A percentile compares a stretch with the other conserved stretches of the same genome.
These are phyloP conservation scores for Ricinus communis DNA, from an alignment of 345 rosid species.

Conservation along the genomic window DNA sequence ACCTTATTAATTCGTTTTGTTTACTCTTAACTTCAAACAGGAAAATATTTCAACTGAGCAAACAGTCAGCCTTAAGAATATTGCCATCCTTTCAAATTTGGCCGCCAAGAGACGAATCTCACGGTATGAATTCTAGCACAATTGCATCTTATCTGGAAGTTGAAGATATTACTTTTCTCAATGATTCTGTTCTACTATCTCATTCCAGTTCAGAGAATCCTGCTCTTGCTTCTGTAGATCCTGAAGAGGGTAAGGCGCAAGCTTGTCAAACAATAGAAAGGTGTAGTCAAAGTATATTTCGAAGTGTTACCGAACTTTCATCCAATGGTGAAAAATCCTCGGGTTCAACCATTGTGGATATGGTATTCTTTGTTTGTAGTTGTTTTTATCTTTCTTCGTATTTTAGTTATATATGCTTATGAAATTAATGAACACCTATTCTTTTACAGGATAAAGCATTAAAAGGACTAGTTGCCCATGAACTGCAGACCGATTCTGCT, in stretches of 20 bases:
- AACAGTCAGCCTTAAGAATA: constrained; percentile 41
- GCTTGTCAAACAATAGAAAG: constrained; percentile 45
- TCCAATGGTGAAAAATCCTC: constrained; percentile 53
- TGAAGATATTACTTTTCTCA: neutral
- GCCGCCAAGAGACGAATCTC: constrained; percentile 52
- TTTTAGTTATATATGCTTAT: constrained; percentile 7
- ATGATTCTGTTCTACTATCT: constrained; percentile 17
- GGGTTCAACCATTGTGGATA: constrained; percentile 53
- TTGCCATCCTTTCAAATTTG: constrained; percentile 51
- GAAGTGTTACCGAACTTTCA: constrained; percentile 82
- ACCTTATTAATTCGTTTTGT: constrained; percentile 15
- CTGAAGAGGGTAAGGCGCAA: constrained; percentile 36
- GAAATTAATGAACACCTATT: constrained; percentile 15
- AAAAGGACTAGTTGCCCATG: constrained; percentile 71
- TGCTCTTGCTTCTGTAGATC: constrained; percentile 40
- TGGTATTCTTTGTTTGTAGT: constrained; percentile 55
- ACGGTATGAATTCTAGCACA: constrained; percentile 41
- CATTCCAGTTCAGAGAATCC: constrained; percentile 45
- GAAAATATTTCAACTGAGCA: constrained; percentile 50
- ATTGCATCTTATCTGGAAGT: neutral
- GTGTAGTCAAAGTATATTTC: constrained; percentile 64
- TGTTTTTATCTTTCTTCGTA: constrained; percentile 14
- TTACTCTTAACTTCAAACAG: constrained; percentile 35
- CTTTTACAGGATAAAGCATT: constrained; percentile 71
- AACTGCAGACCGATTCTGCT: constrained; percentile 27